Percentiles rank a stretch among this genome's conserved stretches.
These are phyloP conservation scores for Suillus bovinus DNA, from an alignment of 768 basidiomycete species.

Conservation along the genomic window DNA sequence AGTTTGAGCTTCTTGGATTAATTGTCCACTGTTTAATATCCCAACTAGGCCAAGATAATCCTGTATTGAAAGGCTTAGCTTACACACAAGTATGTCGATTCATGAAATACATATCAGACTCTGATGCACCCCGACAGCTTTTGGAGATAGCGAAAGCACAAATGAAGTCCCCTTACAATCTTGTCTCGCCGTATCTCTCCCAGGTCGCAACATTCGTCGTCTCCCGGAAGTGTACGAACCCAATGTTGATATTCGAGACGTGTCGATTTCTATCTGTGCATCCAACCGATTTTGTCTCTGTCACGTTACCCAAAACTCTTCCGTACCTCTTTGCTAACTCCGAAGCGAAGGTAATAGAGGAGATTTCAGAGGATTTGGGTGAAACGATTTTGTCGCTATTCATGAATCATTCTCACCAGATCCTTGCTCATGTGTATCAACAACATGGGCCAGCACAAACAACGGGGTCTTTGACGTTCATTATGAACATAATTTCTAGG, in stretches of 20 bases:
- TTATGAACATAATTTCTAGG: constrained; percentile 56
- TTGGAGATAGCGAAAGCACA: constrained; percentile 54
- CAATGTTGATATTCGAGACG: constrained; percentile 57
- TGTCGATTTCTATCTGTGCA: constrained; percentile 68
- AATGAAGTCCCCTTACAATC: constrained; percentile 61
- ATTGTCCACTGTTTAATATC: constrained; percentile 62
- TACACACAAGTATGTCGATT: constrained; percentile 56
- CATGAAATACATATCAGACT: not conserved
- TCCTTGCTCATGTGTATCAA: constrained; percentile 69
- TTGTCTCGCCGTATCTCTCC: constrained; percentile 70
- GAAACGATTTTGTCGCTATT: constrained; percentile 50
- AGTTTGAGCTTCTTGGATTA: constrained; percentile 55
- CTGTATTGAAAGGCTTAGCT: constrained; percentile 67
- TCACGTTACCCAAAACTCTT: constrained; percentile 63
- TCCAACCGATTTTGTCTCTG: constrained; percentile 59
- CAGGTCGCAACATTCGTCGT: constrained; percentile 68
- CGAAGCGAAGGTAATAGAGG: constrained; percentile 57
- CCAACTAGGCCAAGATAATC: constrained; percentile 67
- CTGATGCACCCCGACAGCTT: constrained; percentile 44
- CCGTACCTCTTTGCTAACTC: constrained; percentile 68
- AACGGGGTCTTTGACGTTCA: constrained; percentile 59
- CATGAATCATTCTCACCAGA: constrained; percentile 53
- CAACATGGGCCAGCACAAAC: constrained; percentile 55
- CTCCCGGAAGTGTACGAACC: constrained; percentile 56
- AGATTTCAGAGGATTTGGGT: constrained; percentile 55